Evolutionary conservation across 306 rosid species (phyloP), one percentile per base, ranked within the genome.

Genomic region (Quercus variabilis): DNA sequence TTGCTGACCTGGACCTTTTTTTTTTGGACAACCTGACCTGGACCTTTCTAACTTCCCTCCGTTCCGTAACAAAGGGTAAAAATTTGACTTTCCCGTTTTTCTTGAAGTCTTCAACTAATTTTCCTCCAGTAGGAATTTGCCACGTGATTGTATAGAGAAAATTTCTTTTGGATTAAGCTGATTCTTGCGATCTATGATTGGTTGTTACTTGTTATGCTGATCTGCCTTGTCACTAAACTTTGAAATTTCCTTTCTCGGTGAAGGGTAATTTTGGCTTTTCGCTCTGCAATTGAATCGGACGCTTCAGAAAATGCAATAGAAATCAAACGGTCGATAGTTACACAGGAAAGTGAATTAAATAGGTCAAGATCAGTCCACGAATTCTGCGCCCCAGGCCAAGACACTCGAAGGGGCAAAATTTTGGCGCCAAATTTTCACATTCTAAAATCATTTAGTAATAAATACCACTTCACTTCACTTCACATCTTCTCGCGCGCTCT

Each of bases 371-470:
- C 55, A 21, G 56, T 58, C 49, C 46, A 41, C 51, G 49, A 46
- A 65, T 11, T 41, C 71, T 68, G 23, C 35, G 31, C 74, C 41
- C 54, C 4, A 46, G 54, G 46, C 1, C 46, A 13, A 3, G 35
- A 5, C 46, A 31, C 18, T 20, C 2, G 17, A 41, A 18, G 56
- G 19, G 25, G 63, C 9, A 59, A 78, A 3, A 19, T 26, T 26
- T 79, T 83, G 83, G 83, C 86, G 86, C 86, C 86, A 79, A 79
- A 15, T 55, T 52, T 43, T 51, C 69, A 8, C 28, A 13, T 2
- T 55, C 30, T 35, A 23, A 25, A 59, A 26, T 62, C 38, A 5
- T 14, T 11, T 49, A 49, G 15, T 49, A 28, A 2, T 59, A 26
- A 52, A 77, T 33, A 5, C 41, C 68, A 19, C 52, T 26, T 76